Percentiles rank a stretch among this genome's conserved stretches.
These are phyloP conservation scores for Roridomyces roridus DNA, from an alignment of 768 basidiomycete species.

Conservation along the genomic window DNA sequence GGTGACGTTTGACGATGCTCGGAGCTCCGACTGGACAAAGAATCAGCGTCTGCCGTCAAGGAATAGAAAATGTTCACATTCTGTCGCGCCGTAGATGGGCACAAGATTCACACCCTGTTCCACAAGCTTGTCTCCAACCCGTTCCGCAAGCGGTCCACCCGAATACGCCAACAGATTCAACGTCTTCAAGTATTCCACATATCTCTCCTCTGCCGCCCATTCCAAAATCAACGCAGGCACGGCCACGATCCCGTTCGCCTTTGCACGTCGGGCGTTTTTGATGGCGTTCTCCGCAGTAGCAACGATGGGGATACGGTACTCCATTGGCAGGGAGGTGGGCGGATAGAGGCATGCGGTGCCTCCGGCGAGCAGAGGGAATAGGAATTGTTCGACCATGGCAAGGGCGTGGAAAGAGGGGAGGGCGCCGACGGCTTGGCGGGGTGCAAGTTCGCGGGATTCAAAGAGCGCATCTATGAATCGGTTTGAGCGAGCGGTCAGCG, in stretches of 20 bases:
- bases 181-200: slow-evolving; percentile 31
- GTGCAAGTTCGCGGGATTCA: background rate
- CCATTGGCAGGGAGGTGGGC: slow-evolving; percentile 31
- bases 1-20: slow-evolving; percentile 15
- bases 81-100: too few species aligned
- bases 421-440: slow-evolving; percentile 12
- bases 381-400: slow-evolving; percentile 37
- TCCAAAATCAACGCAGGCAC: slow-evolving; percentile 46
- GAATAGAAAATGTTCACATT: slow-evolving; percentile 4
- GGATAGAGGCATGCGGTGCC: slow-evolving; percentile 36
- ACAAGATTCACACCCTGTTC: too few species aligned
- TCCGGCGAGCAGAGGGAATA: slow-evolving; percentile 33
- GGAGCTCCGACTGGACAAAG: slow-evolving; percentile 24
- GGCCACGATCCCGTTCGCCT: slow-evolving; percentile 35
- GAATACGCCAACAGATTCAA: too few species aligned
- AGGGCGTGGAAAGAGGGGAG: slow-evolving; percentile 47
- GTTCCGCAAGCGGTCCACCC: too few species aligned
- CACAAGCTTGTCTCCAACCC: too few species aligned
- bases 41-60: background rate
- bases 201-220: slow-evolving; percentile 37
- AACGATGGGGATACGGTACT: slow-evolving; percentile 34
- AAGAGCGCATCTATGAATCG: background rate
- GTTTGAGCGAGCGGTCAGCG: too few species aligned
- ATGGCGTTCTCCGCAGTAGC: slow-evolving; percentile 41
- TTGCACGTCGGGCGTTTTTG: slow-evolving; percentile 34